These are phyloP conservation scores for Trichoderma guizhouense DNA, from an alignment of 2,329 filamentous ascomycete genomes.

Conservation along the genomic window DNA sequence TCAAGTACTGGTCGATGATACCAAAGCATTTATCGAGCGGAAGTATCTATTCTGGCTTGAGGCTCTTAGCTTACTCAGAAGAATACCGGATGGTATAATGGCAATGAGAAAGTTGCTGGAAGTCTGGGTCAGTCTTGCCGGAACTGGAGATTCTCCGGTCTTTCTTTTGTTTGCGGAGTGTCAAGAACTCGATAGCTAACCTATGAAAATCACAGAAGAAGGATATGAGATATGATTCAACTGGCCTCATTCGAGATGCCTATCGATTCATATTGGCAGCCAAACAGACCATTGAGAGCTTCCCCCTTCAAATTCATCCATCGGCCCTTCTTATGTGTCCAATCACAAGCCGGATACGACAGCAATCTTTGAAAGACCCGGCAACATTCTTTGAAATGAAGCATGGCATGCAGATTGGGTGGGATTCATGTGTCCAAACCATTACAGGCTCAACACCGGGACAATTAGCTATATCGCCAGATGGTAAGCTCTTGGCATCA, in stretches of 20 bases:
- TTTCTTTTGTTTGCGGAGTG: neutral
- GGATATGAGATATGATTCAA: neutral
- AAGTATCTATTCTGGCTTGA: slow-evolving; percentile 44
- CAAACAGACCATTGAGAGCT: neutral
- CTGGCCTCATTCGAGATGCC: neutral
- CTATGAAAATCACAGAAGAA: neutral
- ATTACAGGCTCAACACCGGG: too few relatives aligned
- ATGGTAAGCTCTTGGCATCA: neutral
- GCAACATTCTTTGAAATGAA: neutral
- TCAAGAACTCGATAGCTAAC: neutral
- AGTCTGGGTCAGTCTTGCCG: neutral
- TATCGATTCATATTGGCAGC: neutral
- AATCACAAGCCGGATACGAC: neutral
- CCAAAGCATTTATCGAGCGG: slow-evolving; percentile 8
- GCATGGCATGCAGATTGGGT: neutral
- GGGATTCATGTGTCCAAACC: neutral
- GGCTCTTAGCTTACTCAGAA: slow-evolving; percentile 35
- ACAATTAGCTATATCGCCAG: neutral
- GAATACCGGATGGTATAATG: slow-evolving; percentile 23
- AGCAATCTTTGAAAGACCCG: neutral
- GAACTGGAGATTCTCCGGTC: neutral
- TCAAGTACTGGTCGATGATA: neutral
- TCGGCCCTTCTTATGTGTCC: neutral
- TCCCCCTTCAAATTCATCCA: neutral
- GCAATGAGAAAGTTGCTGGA: slow-evolving; percentile 18